Base-by-base conservation (phyloP, 108 stramenopile genomes). In the Conticribra guillardii region DNA sequence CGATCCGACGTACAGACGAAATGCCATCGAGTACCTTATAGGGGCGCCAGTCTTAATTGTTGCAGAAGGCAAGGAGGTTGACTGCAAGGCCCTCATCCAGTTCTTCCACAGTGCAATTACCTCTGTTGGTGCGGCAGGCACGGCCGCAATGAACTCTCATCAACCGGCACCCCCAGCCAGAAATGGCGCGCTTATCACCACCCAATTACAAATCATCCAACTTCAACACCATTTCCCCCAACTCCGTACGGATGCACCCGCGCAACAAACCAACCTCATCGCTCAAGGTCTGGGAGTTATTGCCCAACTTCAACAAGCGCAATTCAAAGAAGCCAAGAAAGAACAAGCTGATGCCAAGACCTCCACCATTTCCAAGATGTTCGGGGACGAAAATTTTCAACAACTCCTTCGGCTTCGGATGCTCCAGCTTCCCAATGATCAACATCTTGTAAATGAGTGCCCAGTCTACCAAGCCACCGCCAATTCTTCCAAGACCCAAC, bases 261-360 rank as follows among this genome's bases (percentile, higher is more conserved):
- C 27, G 24, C 29, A 52, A 31, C 63, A 64, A 23, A 22, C 31
- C 4, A 60, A 70, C 33, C 29, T 49, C 15, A 60, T 34, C 2
- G 15, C 59, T 16, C 3, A 32, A 2, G 58, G 41, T 24, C 44
- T 47, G 21, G 55, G 41, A 1, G 23, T 32, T 5, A 8, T 69
- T 26, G 58, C 58, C n/a, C 14, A 15, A 28, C 69, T 60, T 27
- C 69, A 70, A 22, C 69, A 70, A 27, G 45, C 31, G 23, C 54
- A 41, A 27, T 32, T 31, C 1, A 31, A 70, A 15, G 31, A 60
- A 26, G 69, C 30, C 24, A 19, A 37, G 15, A 27, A 29, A 28
- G 33, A 49, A 11, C 29, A 60, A 47, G 51, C 57, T 9, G 7
- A 32, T 2, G 26, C 49, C 49, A 60, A 60, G 26, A 49, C 26